Evolutionary conservation across 495 filamentous ascomycete genomes (phyloP).

Genomic region (Chaetomium cochliodes): DNA sequence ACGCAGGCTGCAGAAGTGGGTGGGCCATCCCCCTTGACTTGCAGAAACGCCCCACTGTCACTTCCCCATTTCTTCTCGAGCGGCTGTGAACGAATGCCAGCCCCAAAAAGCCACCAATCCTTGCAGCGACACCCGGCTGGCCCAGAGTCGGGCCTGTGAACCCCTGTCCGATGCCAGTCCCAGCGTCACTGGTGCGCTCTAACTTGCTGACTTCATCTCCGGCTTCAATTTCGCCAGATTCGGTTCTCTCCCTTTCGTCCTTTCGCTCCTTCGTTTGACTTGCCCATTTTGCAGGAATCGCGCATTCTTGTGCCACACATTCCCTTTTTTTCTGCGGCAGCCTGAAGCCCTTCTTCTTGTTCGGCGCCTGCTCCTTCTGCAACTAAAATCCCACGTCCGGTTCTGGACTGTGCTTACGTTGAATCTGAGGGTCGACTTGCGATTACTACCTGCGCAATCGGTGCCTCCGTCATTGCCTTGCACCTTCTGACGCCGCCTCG

Average conservation of each 20-base stretch:
- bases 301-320: slow-evolving; percentile 17
- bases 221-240: slow-evolving; percentile 31
- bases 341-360: neutral
- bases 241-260: slow-evolving; percentile 14
- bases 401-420: neutral
- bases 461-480: neutral
- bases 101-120: slow-evolving; percentile 4
- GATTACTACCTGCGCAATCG: neutral
- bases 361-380: slow-evolving; percentile 6
- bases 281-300: slow-evolving; percentile 13
- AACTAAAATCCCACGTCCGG: neutral
- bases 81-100: neutral
- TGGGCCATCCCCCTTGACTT: slow-evolving; percentile 11
- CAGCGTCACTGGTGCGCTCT: slow-evolving; percentile 21
- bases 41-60: slow-evolving; percentile 16
- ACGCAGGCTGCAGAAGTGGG: neutral
- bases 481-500: neutral
- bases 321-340: slow-evolving; percentile 7
- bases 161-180: slow-evolving; percentile 4
- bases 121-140: slow-evolving; percentile 1
- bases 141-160: neutral
- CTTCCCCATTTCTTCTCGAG: slow-evolving; percentile 8
- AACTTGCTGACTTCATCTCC: slow-evolving; percentile 37
- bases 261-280: slow-evolving; percentile 15
- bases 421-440: neutral